Base-by-base conservation (phyloP, 768 basidiomycete species). In the Lactarius trivialis region DNA sequence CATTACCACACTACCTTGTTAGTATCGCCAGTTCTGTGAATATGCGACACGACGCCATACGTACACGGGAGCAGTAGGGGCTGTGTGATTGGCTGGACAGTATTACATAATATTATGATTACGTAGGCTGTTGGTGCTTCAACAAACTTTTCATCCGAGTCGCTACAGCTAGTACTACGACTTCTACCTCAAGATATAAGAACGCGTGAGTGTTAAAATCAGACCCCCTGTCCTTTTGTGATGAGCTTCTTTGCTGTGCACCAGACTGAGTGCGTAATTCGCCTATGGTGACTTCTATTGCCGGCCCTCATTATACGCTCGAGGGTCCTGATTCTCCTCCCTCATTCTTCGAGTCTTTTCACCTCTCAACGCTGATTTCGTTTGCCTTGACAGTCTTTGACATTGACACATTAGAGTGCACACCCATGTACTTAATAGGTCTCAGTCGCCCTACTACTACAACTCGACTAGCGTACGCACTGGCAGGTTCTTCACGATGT, bases 401-500 rank as follows among this genome's bases (percentile, higher is more conserved):
- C 15, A 36, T 17, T 24, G 12, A 45, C 24, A 43, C 2, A 11
- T 28, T 30, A 39, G 30, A 55, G 7, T 7, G 24, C 19, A 30
- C 26, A 26, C 2, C 14, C 26, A 3, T 24, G 48, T 41, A 26
- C 19, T 7, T 48, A 17, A 30, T 17, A 4, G 4, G 8, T 57
- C 2, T 45, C n/a, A 45, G n/a, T 4, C 33, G 11, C n/a, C 45
- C 6, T n/a, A n/a, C 37, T 45, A 15, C 28, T 53, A 39, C 26
- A 8, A 39, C 48, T 52, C 37, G 12, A 39, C 34, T 33, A 15
- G 45, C 19, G 2, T 33, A 48, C n/a, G 34, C 28, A n/a, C n/a
- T n/a, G n/a, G n/a, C n/a, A 41, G 17, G 24, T 37, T 32, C 12
- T 48, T 59, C 53, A 63, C 49, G 58, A 56, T 30, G 82, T 88